A percentile compares a stretch with the other conserved stretches of the same genome.
phyloP scores from a whole-genome alignment of 164 flowering plant species.

The Euptelea pleiosperma region DNA sequence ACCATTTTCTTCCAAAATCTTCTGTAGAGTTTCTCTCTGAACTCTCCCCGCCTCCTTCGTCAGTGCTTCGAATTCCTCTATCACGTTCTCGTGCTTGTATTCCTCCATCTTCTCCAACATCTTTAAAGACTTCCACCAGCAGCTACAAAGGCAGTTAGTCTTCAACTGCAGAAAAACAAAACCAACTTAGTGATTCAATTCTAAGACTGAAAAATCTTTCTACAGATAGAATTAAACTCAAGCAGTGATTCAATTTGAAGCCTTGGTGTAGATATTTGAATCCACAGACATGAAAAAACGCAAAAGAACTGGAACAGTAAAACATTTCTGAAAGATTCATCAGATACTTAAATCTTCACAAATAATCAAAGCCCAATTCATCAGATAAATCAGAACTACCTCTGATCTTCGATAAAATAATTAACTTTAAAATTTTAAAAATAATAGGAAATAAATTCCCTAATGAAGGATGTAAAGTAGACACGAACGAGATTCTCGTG shows the following conservation, averaged over 20 bases:
- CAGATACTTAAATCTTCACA: too few relatives aligned
- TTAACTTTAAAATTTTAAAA: too few relatives aligned
- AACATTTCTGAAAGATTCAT: too few relatives aligned
- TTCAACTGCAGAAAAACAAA: slow-evolving; percentile 5
- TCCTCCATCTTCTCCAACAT: slow-evolving; percentile 64
- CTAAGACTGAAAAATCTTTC: neutral
- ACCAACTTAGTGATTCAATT: neutral
- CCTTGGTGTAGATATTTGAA: too few relatives aligned
- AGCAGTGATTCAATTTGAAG: neutral
- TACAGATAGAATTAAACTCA: neutral
- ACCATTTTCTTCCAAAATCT: slow-evolving; percentile 69
- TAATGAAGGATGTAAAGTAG: too few relatives aligned
- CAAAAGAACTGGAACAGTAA: too few relatives aligned
- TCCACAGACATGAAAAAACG: neutral
- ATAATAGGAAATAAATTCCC: too few relatives aligned
- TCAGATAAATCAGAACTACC: too few relatives aligned
- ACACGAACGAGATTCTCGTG: neutral
- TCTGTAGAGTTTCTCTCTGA: slow-evolving; percentile 64
- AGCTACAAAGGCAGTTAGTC: neutral
- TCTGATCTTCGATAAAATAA: too few relatives aligned
- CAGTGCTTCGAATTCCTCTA: slow-evolving; percentile 71
- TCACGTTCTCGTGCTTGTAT: slow-evolving; percentile 38
- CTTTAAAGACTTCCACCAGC: too few relatives aligned
- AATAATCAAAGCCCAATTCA: too few relatives aligned
- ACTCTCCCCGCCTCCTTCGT: slow-evolving; percentile 63